Base-by-base conservation (phyloP, 2,329 filamentous ascomycete species). In the Rhynchosporium graminicola region DNA sequence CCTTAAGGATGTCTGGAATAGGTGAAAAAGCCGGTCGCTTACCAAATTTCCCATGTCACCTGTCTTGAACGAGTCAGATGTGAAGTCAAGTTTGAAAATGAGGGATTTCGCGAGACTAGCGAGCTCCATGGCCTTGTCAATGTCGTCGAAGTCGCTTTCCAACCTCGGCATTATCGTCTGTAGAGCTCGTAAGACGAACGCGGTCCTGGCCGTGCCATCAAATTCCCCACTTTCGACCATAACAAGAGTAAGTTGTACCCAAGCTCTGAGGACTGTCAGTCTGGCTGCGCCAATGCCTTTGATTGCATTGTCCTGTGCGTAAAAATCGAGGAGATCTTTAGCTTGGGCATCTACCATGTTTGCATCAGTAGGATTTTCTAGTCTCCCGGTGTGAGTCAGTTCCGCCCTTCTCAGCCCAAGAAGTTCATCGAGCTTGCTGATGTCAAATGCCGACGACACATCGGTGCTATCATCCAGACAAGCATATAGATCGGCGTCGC, bases 111-210 rank as follows among this genome's bases (percentile, higher is more conserved):
- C 87, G n/a, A 97, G 80, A 67, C 86, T 87, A 15, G 91, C 90
- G 29, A 97, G 81, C 71, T 96, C 87, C 31, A 88, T 79, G 3
- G 91, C 90, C 60, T 92, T 88, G 13, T 82, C 80, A 0, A 87
- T 80, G 61, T 89, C 86, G 9, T 89, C 86, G 4, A 85, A 82
- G 61, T 91, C 86, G 56, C 83, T 83, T 73, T 98, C 94, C 12
- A 99, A 83, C 67, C 92, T 96, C 0, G 95, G 93, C 6, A 97
- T 81, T 55, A 96, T 90, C 13, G 94, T 85, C 73, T 98, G 93
- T 4, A 99, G 80, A 0, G 90, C 88, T 73, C 96, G 92, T 10
- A 98, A 78, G 60, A 96, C 87, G 73, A 97, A 93, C 0, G 89
- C 86, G 4, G 87, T 87, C 71, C 88, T 88, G 36, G 84, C 84